A percentile compares a stretch with the other conserved stretches of the same genome.
Evolutionary conservation across 768 basidiomycete genomes (phyloP).

Genomic region (Sarcodon sp.): DNA sequence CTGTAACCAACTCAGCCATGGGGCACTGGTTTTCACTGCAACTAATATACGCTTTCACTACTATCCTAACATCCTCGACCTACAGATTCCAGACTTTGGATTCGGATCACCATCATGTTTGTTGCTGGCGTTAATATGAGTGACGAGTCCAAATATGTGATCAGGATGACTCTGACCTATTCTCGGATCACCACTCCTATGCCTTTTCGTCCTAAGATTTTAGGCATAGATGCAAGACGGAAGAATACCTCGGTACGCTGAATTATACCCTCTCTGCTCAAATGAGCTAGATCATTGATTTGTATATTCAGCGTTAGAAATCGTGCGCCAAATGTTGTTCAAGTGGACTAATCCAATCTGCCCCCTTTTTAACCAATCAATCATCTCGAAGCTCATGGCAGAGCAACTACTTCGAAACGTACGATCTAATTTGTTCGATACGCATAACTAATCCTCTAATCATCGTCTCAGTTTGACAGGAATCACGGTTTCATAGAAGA

Average conservation of each 20-base stretch:
- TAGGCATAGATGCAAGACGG: background rate
- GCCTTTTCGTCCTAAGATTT: background rate
- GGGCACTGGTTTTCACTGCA: background rate
- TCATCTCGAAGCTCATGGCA: constrained; percentile 70
- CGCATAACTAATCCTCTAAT: background rate
- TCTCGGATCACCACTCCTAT: too few species aligned
- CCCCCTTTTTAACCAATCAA: background rate
- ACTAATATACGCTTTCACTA: too few species aligned
- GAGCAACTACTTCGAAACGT: constrained; percentile 96
- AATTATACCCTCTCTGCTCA: background rate
- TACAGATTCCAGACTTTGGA: too few species aligned
- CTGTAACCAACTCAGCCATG: background rate
- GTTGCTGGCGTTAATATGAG: too few species aligned
- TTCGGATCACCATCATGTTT: too few species aligned
- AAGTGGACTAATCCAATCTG: constrained; percentile 33
- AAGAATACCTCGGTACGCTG: background rate
- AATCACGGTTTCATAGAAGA: constrained; percentile 83
- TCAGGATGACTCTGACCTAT: too few species aligned
- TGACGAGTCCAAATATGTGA: too few species aligned
- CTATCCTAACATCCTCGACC: too few species aligned
- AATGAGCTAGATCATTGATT: constrained; percentile 1
- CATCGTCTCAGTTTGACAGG: constrained; percentile 30
- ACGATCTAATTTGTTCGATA: constrained; percentile 4
- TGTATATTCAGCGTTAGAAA: constrained; percentile 70
- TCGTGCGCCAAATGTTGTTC: constrained; percentile 86